Percentiles rank a stretch among this genome's conserved stretches.
phyloP scores from a whole-genome alignment of 305 asterid species.

The Salvia sclarea region DNA sequence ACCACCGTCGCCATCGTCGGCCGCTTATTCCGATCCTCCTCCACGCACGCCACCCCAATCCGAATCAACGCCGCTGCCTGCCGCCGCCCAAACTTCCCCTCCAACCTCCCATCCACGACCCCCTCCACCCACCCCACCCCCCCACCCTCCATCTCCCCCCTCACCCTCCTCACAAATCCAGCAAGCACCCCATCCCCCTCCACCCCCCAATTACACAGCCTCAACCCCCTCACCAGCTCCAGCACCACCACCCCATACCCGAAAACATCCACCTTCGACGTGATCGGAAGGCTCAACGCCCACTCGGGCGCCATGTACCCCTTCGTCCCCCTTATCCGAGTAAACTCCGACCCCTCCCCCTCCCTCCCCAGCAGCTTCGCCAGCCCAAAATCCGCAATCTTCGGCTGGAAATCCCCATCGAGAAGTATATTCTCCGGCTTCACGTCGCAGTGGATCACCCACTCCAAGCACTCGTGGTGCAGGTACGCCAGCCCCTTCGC shows the following conservation, averaged over 20 bases:
- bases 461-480: slow-evolving; percentile 77
- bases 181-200: slow-evolving; percentile 35
- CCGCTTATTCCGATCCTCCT: slow-evolving; percentile 58
- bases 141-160: slow-evolving; percentile 32
- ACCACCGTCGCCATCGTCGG: slow-evolving; percentile 72
- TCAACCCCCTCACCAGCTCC: slow-evolving; percentile 58
- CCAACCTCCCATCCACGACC: slow-evolving; percentile 58
- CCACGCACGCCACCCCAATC: slow-evolving; percentile 55
- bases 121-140: slow-evolving; percentile 48
- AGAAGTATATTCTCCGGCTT: slow-evolving; percentile 78
- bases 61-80: slow-evolving; percentile 49
- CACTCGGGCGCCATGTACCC: slow-evolving; percentile 86
- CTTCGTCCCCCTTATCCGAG: slow-evolving; percentile 63
- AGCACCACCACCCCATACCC: slow-evolving; percentile 70
- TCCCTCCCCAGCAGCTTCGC: slow-evolving; percentile 62
- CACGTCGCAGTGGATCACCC: slow-evolving; percentile 86
- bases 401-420: slow-evolving; percentile 56
- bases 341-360: slow-evolving; percentile 47
- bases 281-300: slow-evolving; percentile 64
- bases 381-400: slow-evolving; percentile 79
- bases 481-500: slow-evolving; percentile 74
- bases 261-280: slow-evolving; percentile 72
- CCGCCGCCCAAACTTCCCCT: slow-evolving; percentile 46
- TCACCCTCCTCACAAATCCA: slow-evolving; percentile 34
- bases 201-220: slow-evolving; percentile 47